Evolutionary conservation across 805 yeast species (phyloP).

Genomic region (Yarrowia sp.): DNA sequence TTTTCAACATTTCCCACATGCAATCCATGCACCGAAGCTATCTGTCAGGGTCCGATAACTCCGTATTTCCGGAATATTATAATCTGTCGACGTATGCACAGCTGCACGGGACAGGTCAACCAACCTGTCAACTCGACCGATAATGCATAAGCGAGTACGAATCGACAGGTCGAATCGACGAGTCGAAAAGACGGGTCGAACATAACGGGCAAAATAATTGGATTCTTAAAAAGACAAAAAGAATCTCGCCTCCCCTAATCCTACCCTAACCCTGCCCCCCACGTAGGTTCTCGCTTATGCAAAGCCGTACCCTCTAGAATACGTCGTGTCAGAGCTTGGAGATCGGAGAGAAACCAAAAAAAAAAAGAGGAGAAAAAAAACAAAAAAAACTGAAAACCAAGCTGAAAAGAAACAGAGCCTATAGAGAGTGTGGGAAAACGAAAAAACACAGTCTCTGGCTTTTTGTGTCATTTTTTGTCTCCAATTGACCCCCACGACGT

Average conservation of each 20-base stretch:
- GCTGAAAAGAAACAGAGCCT: too few species aligned
- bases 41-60: slow-evolving; percentile 15
- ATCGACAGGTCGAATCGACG: too few species aligned
- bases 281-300: slow-evolving; percentile 19
- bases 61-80: neutral
- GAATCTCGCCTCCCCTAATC: neutral
- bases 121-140: too few species aligned
- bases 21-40: slow-evolving; percentile 14
- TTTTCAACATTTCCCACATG: too few species aligned
- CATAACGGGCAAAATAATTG: too few species aligned
- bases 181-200: too few species aligned
- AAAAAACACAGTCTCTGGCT: too few species aligned
- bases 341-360: neutral
- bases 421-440: too few species aligned
- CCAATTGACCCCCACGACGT: slow-evolving; percentile 15
- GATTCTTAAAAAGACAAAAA: neutral
- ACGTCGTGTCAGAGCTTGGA: slow-evolving; percentile 10
- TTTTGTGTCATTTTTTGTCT: too few species aligned
- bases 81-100: too few species aligned
- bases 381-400: neutral
- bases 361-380: neutral
- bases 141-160: neutral
- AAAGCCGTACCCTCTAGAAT: slow-evolving; percentile 22
- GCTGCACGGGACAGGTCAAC: too few species aligned
- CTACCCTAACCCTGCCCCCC: neutral